Evolutionary conservation across 305 asterid species (phyloP), one percentile per base, ranked within the genome.

Genomic region (Fraxinus angustifolia): DNA sequence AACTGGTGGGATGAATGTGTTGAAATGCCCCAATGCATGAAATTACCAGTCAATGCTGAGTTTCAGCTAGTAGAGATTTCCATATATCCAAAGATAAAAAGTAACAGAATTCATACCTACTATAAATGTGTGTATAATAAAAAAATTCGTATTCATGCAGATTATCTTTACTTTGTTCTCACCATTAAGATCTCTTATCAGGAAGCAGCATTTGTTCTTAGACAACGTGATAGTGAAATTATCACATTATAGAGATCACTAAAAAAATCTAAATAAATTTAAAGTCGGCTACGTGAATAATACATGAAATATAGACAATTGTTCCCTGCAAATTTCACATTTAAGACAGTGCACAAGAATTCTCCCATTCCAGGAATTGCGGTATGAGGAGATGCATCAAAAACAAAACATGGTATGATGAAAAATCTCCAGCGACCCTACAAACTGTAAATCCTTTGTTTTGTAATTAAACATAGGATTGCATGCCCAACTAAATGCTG

Each of bases 21-120:
- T 72, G 6, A 90, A 80, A 86, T 93, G 97, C 77, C 97, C 95
- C 1, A 93, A 90, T 81, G 92, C 91, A 0, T 62, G 72, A 62
- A 19, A 11, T 8, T 62, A 2, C 14, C 26, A 2, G 70, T 56
- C 26, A n/a, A 0, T 19, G 6, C 31, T 0, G 30, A 21, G 30
- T 8, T 19, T 17, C 31, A 19, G 11, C 31, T 19, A 19, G 70
- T 19, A 19, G 2, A 19, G 12, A 19, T 19, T 6, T 6, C 10
- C 8, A 0, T 17, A 10, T 3, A 62, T 5, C 10, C 65, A 53
- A 53, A n/a, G 7, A 50, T 50, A 16, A 4, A 50, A 50, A 42
- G 23, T 53, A n/a, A n/a, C 23, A 53, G 23, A 53, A n/a, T n/a
- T 50, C 10, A 5, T 53, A n/a, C 3, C 19, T 14, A 48, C 56